These are phyloP conservation scores for Tolypocladium sp. DNA, from an alignment of 2,329 filamentous ascomycete species.

Conservation along the genomic window DNA sequence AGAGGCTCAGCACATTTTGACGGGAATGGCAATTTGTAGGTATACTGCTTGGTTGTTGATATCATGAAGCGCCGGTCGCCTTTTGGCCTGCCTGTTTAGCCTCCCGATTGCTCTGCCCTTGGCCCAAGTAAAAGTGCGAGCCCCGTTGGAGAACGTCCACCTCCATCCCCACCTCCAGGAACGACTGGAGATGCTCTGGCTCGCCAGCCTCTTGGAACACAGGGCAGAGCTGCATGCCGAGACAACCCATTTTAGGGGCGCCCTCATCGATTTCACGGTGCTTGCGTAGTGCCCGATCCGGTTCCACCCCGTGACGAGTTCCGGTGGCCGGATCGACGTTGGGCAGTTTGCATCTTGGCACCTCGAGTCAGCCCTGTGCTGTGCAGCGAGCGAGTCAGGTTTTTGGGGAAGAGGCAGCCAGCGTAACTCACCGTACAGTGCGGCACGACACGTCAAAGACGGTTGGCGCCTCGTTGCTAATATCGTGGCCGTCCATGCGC, in stretches of 20 bases:
- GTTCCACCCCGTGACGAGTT: conserved; percentile 43
- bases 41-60: conserved; percentile 2
- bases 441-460: conserved; percentile 51
- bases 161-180: conserved; percentile 47
- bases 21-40: conserved; percentile 1
- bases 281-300: conserved; percentile 48
- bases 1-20: conserved; percentile 3
- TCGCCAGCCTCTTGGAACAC: conserved; percentile 27
- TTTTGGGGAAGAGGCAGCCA: neutral
- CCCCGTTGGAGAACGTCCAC: conserved; percentile 39
- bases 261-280: conserved; percentile 53
- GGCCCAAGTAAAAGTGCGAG: conserved; percentile 29
- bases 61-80: neutral
- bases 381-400: neutral
- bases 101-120: conserved; percentile 1
- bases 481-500: conserved; percentile 18
- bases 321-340: conserved; percentile 58
- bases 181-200: conserved; percentile 26
- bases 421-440: conserved; percentile 45
- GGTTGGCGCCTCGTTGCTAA: conserved; percentile 7
- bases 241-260: conserved; percentile 43
- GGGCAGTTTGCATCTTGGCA: conserved; percentile 54
- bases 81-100: neutral
- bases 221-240: conserved; percentile 60
- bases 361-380: neutral